These are phyloP conservation scores for Aotearoamyces nothofagi DNA, from an alignment of 2,329 filamentous ascomycete species.

Conservation along the genomic window DNA sequence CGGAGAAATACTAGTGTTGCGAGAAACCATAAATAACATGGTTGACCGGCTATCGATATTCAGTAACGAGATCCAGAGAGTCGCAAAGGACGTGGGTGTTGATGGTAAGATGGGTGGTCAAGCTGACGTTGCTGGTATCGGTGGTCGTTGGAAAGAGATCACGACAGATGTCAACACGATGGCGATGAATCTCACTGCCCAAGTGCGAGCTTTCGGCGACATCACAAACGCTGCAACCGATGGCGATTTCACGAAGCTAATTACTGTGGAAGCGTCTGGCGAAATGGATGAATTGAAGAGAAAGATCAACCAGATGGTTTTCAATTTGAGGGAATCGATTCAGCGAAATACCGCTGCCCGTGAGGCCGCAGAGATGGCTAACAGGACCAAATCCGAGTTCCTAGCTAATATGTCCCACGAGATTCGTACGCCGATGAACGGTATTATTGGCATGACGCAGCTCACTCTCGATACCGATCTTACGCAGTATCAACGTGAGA, in stretches of 20 bases:
- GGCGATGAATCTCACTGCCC: conserved; percentile 66
- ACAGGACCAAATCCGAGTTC: conserved; percentile 97
- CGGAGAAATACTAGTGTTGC: conserved; percentile 85
- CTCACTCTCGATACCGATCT: conserved; percentile 89
- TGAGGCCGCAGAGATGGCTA: conserved; percentile 89
- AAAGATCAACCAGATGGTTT: conserved; percentile 99
- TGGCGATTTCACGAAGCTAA: conserved; percentile 91
- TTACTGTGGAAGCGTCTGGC: conserved; percentile 92
- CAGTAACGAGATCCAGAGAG: conserved; percentile 88
- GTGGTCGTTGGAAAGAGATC: conserved; percentile 95
- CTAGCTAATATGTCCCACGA: conserved; percentile 98
- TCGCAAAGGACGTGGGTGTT: conserved; percentile 91
- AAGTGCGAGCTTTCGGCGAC: conserved; percentile 94
- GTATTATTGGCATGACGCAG: conserved; percentile 96
- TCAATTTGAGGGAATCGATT: conserved; percentile 87
- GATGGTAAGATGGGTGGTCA: conserved; percentile 98
- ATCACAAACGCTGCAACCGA: conserved; percentile 97
- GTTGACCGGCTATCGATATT: conserved; percentile 89
- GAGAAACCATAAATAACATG: conserved; percentile 98
- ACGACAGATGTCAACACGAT: conserved; percentile 38
- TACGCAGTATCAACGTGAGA: conserved; percentile 90
- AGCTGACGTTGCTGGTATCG: conserved; percentile 82
- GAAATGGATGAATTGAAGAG: conserved; percentile 99
- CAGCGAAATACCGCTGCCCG: conserved; percentile 91
- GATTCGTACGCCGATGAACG: conserved; percentile 88